phyloP scores from a whole-genome alignment of 495 filamentous ascomycete genomes.

The Hyphodiscus hymeniophilus region DNA sequence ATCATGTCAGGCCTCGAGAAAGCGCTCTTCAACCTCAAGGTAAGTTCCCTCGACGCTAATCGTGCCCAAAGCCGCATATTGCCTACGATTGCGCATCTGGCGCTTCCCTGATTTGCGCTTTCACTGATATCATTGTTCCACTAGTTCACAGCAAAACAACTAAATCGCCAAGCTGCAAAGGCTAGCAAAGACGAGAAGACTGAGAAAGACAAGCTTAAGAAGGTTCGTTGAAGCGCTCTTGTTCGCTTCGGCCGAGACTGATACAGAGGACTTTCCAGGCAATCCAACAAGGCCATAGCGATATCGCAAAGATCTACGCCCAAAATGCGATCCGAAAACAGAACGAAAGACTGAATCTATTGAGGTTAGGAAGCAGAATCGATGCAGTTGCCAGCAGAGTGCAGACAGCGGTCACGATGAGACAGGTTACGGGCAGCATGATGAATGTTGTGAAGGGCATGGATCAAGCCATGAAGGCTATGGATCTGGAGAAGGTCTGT shows the following conservation, averaged over 20 bases:
- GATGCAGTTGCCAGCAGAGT: conserved; percentile 55
- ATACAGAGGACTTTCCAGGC: conserved; percentile 26
- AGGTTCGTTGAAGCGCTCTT: conserved; percentile 40
- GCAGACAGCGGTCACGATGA: conserved; percentile 60
- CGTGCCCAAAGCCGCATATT: conserved; percentile 1
- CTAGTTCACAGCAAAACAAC: conserved; percentile 78
- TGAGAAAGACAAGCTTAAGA: conserved; percentile 78
- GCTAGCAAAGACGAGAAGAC: conserved; percentile 74
- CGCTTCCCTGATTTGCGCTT: not conserved
- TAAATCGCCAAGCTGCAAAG: conserved; percentile 72
- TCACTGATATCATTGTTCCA: not conserved
- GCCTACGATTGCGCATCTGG: not conserved
- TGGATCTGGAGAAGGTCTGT: conserved; percentile 61
- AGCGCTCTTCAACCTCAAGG: conserved; percentile 58
- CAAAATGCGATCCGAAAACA: conserved; percentile 77
- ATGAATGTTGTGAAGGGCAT: conserved; percentile 56
- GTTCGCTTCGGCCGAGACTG: conserved; percentile 4
- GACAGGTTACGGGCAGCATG: conserved; percentile 56
- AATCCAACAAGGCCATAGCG: conserved; percentile 57
- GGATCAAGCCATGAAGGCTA: conserved; percentile 56
- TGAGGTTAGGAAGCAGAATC: conserved; percentile 49
- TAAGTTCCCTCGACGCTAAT: conserved; percentile 19
- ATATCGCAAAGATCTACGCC: conserved; percentile 76
- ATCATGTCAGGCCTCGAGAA: conserved; percentile 56
- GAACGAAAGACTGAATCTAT: conserved; percentile 57